Evolutionary conservation across 2,329 filamentous ascomycete genomes (phyloP), one percentile per base, ranked within the genome.

Genomic region (Fusarium marasasianum): DNA sequence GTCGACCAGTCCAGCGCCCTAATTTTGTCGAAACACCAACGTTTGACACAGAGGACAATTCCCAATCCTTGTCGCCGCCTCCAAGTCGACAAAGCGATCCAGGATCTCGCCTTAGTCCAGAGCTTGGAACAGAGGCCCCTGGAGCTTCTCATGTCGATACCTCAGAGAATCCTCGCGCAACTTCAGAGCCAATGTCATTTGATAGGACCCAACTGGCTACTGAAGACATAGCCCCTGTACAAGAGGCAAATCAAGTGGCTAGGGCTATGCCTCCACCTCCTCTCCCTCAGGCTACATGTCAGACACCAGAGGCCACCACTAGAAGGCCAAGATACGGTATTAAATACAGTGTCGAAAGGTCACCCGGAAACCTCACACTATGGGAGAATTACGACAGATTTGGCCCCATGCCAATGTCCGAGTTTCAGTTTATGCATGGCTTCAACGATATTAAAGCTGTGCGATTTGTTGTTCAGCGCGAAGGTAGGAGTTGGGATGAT

Each of bases 401-500:
- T 1, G 17, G 9, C 4, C 11, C 17, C 9, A 59, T 58, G 57
- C 5, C 62, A 3, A 72, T 72, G 29, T 20, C 14, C 0, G 63
- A 72, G 13, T 50, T 72, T 5, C 43, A 63, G 5, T 18, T 8
- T 5, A 31, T 18, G 3, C 51, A 43, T 24, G 14, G n/a, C 1
- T 58, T 72, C 7, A 3, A 51, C 2, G 26, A 59, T 8, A 22
- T 72, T 26, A 12, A 38, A 0, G 33, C 17, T 3, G 48, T 72
- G 1, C 53, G 31, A 11, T 72, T 72, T 10, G 9, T 63, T 7
- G 22, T 72, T 11, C 24, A 68, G 6, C 43, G 69, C 6, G 20
- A 50, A 15, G 69, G 54, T 13, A 72, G 67, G 35, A 72, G 63
- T 14, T 72, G 54, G 57, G 57, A 72, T 8, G 63, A 72, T 14